Percentiles rank a stretch among this genome's conserved stretches.
Evolutionary conservation across 2,329 filamentous ascomycete genomes (phyloP).

Genomic region (Aspergillus fijiensis): DNA sequence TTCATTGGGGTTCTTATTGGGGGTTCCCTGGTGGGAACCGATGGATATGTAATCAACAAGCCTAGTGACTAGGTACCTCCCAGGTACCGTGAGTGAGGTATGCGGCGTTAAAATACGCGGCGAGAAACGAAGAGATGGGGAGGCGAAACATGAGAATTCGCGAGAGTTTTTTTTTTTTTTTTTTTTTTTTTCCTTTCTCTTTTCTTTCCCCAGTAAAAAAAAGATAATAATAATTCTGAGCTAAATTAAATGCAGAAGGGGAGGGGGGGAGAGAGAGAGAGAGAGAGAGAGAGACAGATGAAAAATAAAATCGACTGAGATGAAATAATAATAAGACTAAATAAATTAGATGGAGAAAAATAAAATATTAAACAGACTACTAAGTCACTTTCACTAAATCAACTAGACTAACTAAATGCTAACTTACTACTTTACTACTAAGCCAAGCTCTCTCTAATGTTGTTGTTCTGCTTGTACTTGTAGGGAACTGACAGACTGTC

Average conservation of each 20-base stretch:
- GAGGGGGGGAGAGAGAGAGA: not conserved
- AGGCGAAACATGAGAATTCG: not conserved
- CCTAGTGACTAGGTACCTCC: constrained; percentile 4
- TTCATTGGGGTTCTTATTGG: not conserved
- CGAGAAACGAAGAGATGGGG: not conserved
- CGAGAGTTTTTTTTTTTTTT: too few relatives aligned
- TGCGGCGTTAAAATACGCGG: constrained; percentile 8
- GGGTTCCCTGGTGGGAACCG: not conserved
- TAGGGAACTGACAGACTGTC: not conserved
- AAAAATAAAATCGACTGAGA: not conserved
- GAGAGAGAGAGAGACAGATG: not conserved
- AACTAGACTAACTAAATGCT: too few relatives aligned
- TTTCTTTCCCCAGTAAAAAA: not conserved
- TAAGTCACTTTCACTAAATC: not conserved
- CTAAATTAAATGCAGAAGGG: not conserved
- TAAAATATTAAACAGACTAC: not conserved
- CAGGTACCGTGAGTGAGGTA: constrained; percentile 1
- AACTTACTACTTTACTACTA: not conserved
- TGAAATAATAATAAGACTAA: not conserved
- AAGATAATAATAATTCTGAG: not conserved
- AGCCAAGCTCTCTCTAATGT: not conserved
- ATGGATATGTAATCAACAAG: not conserved
- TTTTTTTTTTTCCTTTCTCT: too few relatives aligned
- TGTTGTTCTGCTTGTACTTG: not conserved
- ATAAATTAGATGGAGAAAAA: constrained; percentile 4